Percentiles rank a stretch among this genome's conserved stretches.
These are phyloP conservation scores for Thraustochytrium sp. DNA, from an alignment of 352 stramenopile species.

Conservation along the genomic window DNA sequence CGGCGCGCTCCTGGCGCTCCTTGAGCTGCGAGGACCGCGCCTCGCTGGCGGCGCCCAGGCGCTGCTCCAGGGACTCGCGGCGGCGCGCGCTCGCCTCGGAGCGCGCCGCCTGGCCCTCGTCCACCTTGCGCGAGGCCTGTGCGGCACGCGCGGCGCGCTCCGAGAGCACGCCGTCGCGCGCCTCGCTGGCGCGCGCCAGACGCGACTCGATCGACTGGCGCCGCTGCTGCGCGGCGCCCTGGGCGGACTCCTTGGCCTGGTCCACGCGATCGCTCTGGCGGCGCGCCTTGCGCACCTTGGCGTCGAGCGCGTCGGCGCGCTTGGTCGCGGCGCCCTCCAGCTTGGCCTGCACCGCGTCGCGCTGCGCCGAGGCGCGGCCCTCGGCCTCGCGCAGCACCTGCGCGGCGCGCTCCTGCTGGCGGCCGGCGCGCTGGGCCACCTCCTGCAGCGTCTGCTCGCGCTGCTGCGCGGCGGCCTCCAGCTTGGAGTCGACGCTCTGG, in stretches of 20 bases:
- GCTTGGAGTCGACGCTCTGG: conserved; percentile 21
- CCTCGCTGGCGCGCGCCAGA: background rate
- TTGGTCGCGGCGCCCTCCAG: background rate
- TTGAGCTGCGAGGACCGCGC: background rate
- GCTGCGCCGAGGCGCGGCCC: background rate
- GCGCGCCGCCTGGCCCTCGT: background rate
- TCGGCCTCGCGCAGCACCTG: background rate
- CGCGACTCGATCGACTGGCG: conserved; percentile 2
- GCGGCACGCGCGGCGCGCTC: background rate
- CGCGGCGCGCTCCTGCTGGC: background rate
- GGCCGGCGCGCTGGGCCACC: background rate
- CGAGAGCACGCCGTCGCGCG: background rate
- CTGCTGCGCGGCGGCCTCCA: background rate
- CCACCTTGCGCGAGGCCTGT: background rate
- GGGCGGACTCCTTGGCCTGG: background rate
- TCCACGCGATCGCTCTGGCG: background rate
- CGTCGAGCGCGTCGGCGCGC: background rate
- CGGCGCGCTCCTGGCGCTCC: background rate
- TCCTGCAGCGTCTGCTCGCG: background rate
- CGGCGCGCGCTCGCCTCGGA: background rate
- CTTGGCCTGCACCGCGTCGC: conserved; percentile 8
- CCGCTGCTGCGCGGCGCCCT: background rate
- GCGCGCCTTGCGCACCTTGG: background rate
- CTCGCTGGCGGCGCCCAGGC: background rate
- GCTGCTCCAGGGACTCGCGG: background rate